Conservation (phyloP, 345 rosid species). For the Pistacia vera region DNA sequence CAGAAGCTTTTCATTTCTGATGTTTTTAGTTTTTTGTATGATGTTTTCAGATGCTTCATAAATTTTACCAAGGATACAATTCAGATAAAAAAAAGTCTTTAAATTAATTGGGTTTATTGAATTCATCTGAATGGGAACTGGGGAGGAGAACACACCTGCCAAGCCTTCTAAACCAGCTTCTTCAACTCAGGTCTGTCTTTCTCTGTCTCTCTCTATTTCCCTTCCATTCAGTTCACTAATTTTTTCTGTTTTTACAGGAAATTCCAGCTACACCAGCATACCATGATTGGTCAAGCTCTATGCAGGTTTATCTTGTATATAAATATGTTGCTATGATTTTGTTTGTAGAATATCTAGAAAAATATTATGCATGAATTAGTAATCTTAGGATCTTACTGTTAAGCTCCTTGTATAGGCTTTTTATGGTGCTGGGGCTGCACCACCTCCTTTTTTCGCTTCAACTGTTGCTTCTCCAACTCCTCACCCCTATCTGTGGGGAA, state of each 20-base stretch:
- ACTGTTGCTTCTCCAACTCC: conserved; percentile 86
- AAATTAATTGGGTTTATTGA: conserved; percentile 10
- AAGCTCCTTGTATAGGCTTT: conserved; percentile 63
- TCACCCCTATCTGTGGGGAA: conserved; percentile 88
- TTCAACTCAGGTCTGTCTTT: conserved; percentile 60
- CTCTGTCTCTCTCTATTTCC: background rate
- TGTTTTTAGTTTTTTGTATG: conserved; percentile 12
- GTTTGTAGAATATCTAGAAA: conserved; percentile 13
- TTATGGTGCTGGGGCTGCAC: conserved; percentile 86
- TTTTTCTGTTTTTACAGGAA: conserved; percentile 49
- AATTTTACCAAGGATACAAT: conserved; percentile 8
- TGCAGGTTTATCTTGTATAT: conserved; percentile 65
- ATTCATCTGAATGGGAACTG: conserved; percentile 59
- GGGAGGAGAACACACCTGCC: conserved; percentile 71
- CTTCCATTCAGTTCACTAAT: conserved; percentile 10
- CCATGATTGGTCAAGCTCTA: conserved; percentile 85
- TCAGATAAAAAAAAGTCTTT: conserved; percentile 15
- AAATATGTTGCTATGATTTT: conserved; percentile 17
- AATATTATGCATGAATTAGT: conserved; percentile 3
- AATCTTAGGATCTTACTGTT: conserved; percentile 23
- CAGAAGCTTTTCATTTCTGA: conserved; percentile 16
- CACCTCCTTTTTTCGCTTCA: conserved; percentile 84
- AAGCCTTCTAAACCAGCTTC: conserved; percentile 75
- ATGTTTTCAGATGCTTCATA: conserved; percentile 30
- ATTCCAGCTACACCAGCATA: conserved; percentile 63